Base-by-base conservation (phyloP, 192 early-diverging fungal species). In the Dimargaris verticillata region DNA sequence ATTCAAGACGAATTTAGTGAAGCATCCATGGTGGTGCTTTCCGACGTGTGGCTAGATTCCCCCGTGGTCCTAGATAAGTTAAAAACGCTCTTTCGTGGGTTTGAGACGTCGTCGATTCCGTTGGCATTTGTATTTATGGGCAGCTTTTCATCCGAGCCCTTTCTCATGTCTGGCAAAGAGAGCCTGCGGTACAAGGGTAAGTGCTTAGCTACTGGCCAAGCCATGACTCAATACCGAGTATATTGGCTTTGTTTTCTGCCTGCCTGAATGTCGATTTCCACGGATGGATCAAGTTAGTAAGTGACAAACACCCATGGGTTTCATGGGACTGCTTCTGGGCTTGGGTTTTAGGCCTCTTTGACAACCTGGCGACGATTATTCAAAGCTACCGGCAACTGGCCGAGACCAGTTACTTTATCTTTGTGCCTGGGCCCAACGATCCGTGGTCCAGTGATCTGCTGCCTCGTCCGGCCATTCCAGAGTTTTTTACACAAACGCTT, bases 351-450 rank as follows among this genome's bases (percentile, higher is more conserved):
- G 33, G 33, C 7, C 68, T 64, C 43, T 70, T 72, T 67, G 44
- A 67, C 1, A 62, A 65, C 9, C 64, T 76, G 24, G 74, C 67
- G 0, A 67, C 70, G 50, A 61, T 76, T 11, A 73, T 76, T 28
- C 67, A 53, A 15, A 53, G 63, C 3, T 73, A 67, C 28, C 68
- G 64, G 20, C 60, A 59, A 33, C 68, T 76, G 59, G 69, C 68
- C 5, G 66, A 67, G n/a, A 54, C 33, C 5, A 66, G 65, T 53
- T 80, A 84, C 14, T 93, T 94, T 71, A 76, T 97, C 6, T 88
- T 97, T 74, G 83, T 97, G 0, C 93, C 93, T 14, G 93, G 93
- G 3, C 73, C 79, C 17, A 80, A 83, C 64, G 93, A 97, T 61
- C 91, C 90, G 13, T 88, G 84, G 83, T 76, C 71, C 1, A 74